Percentiles rank a stretch among this genome's conserved stretches.
phyloP scores from a whole-genome alignment of 116 monocot species.

The Thalassia testudinum region DNA sequence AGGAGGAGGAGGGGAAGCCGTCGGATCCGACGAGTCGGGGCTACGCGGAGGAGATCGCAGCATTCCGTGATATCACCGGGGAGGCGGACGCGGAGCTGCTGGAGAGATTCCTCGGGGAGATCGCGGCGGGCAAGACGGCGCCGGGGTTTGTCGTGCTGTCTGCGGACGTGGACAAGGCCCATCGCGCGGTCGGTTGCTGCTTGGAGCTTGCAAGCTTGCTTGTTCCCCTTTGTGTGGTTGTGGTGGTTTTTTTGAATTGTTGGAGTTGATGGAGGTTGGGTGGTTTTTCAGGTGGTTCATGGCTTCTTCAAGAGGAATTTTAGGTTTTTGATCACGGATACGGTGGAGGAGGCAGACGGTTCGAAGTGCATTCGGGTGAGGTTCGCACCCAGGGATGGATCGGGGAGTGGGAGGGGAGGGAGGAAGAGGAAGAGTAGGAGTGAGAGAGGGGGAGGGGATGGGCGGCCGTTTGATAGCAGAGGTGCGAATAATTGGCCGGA shows the following conservation, averaged over 20 bases:
- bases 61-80: constrained; percentile 45
- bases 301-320: constrained; percentile 94
- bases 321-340: constrained; percentile 75
- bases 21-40: constrained; percentile 7
- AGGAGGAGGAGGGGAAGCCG: constrained; percentile 12
- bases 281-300: constrained; percentile 65
- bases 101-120: constrained; percentile 29
- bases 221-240: too few species aligned
- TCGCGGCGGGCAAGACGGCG: constrained; percentile 14
- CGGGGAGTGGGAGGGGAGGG: constrained; percentile 16
- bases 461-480: constrained; percentile 61
- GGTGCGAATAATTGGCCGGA: constrained; percentile 68
- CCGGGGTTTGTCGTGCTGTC: constrained; percentile 41
- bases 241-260: too few species aligned
- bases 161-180: constrained; percentile 69
- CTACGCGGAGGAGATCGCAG: constrained; percentile 32
- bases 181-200: constrained; percentile 39
- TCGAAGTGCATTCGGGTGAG: constrained; percentile 67
- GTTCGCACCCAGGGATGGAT: constrained; percentile 22
- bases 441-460: constrained; percentile 13
- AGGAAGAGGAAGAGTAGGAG: constrained; percentile 45
- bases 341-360: constrained; percentile 41
- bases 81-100: constrained; percentile 50
- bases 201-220: background rate
- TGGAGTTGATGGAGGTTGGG: too few species aligned